These are phyloP conservation scores for Sphaerobolus stellatus DNA, from an alignment of 1,284 basidiomycete species.

Conservation along the genomic window DNA sequence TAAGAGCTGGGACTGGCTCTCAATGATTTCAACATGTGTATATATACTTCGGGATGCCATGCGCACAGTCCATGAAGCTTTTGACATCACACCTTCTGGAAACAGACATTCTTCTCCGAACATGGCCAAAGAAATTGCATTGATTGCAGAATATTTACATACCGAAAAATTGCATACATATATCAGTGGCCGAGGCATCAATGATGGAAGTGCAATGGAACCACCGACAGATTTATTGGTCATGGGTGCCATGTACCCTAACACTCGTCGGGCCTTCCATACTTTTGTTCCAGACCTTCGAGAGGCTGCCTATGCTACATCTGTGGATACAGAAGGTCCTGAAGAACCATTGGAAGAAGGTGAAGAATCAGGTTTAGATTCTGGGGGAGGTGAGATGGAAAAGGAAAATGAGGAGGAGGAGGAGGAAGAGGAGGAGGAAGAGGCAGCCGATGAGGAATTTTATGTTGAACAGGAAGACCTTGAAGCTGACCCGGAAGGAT, in stretches of 20 bases:
- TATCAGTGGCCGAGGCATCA: background rate
- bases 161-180: background rate
- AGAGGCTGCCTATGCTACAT: background rate
- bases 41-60: slow-evolving; percentile 20
- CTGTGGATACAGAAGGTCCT: background rate
- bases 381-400: background rate
- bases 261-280: background rate
- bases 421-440: too few species aligned
- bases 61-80: slow-evolving; percentile 16
- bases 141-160: background rate
- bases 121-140: background rate
- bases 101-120: slow-evolving; percentile 16
- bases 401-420: background rate
- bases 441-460: too few species aligned
- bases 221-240: background rate
- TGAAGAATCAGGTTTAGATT: background rate
- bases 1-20: slow-evolving; percentile 22
- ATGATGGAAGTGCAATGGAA: background rate
- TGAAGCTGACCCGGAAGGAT: too few species aligned
- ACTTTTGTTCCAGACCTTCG: background rate
- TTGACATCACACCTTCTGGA: slow-evolving; percentile 16
- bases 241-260: background rate
- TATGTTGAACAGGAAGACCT: too few species aligned
- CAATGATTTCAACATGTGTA: slow-evolving; percentile 23
- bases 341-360: background rate